Evolutionary conservation across 2,329 filamentous ascomycete species (phyloP).

Genomic region (Diaporthe batatas): DNA sequence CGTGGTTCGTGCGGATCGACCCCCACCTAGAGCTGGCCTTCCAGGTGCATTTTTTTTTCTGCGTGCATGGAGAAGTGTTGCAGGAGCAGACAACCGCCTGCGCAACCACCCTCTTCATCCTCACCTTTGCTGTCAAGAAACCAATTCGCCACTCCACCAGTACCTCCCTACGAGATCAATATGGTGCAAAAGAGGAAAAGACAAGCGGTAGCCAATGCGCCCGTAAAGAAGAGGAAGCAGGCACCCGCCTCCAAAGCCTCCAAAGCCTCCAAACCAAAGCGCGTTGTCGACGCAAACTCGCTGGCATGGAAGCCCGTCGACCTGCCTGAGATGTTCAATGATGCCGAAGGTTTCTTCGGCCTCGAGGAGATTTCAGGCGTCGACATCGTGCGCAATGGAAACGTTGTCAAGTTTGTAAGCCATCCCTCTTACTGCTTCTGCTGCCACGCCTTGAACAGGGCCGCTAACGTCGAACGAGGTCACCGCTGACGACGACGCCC

Average conservation of each 20-base stretch:
- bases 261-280: constrained; percentile 51
- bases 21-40: constrained; percentile 13
- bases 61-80: background rate
- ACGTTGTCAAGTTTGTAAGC: constrained; percentile 69
- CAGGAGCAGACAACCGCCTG: background rate
- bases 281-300: constrained; percentile 60
- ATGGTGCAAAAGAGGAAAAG: constrained; percentile 48
- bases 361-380: constrained; percentile 94
- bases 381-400: constrained; percentile 79
- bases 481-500: background rate
- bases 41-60: constrained; percentile 38
- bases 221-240: constrained; percentile 36
- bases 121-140: background rate
- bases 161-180: background rate
- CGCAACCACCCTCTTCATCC: background rate
- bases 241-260: constrained; percentile 42
- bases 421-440: background rate
- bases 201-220: constrained; percentile 19
- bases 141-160: background rate
- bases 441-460: background rate
- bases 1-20: constrained; percentile 47
- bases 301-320: constrained; percentile 70
- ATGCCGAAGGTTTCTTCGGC: constrained; percentile 94
- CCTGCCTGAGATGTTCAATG: constrained; percentile 83
- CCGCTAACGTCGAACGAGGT: constrained; percentile 25